Evolutionary conservation across 306 rosid species (phyloP).

Genomic region (Fragaria vesca): DNA sequence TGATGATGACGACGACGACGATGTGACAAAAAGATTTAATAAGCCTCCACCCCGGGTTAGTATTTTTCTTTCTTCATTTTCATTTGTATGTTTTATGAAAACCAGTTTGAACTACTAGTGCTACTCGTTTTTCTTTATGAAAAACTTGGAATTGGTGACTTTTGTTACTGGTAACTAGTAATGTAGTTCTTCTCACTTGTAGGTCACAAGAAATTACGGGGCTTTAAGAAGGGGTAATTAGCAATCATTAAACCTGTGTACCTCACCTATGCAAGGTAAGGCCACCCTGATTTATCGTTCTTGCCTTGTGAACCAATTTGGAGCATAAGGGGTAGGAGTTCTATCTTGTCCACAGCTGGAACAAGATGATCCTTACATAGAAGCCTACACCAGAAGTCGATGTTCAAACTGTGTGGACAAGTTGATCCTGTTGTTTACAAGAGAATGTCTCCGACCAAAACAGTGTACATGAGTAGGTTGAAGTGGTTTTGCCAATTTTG

Average conservation of each 20-base stretch:
- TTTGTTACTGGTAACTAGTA: background rate
- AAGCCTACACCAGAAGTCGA: background rate
- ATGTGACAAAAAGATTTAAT: constrained; percentile 50
- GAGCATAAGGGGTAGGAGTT: background rate
- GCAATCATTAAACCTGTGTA: constrained; percentile 9
- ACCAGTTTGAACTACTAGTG: background rate
- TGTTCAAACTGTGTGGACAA: background rate
- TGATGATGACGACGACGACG: constrained; percentile 54
- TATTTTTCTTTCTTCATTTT: constrained; percentile 7
- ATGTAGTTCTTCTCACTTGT: constrained; percentile 15
- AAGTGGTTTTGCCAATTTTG: constrained; percentile 6
- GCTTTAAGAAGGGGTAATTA: constrained; percentile 62
- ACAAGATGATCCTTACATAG: background rate
- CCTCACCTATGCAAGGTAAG: constrained; percentile 4
- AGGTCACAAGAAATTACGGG: constrained; percentile 94
- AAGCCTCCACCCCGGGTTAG: constrained; percentile 73
- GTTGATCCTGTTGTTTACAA: background rate
- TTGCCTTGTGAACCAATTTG: background rate
- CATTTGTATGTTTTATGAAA: background rate
- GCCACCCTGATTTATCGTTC: background rate
- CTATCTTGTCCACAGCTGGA: background rate
- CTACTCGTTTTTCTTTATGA: background rate
- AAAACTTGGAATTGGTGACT: background rate
- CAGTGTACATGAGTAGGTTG: background rate
- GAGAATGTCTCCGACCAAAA: background rate